Percentiles rank a stretch among this genome's conserved stretches.
Evolutionary conservation across 148 eudicot species (phyloP).

Genomic region (Cornus suecica): DNA sequence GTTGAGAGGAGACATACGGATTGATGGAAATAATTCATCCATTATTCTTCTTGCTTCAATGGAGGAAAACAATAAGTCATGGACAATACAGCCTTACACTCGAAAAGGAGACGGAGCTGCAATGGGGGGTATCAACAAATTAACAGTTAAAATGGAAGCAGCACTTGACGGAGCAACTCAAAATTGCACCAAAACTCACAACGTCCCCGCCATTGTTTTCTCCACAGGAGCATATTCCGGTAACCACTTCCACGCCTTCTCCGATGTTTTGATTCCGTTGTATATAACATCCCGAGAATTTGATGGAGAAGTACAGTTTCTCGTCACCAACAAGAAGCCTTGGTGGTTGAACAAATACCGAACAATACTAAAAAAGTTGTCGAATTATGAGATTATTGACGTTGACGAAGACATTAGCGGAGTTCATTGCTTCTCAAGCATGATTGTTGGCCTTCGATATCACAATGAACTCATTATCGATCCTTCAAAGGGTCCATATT

Average conservation of each 20-base stretch:
- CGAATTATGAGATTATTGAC: conserved; percentile 26
- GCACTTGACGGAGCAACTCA: too few species aligned
- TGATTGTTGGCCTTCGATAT: conserved; percentile 29
- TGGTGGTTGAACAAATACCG: conserved; percentile 18
- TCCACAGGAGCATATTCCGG: conserved; percentile 18
- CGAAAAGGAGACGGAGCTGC: conserved; percentile 19
- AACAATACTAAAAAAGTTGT: conserved; percentile 16
- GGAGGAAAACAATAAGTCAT: too few species aligned
- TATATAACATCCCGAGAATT: conserved; percentile 16
- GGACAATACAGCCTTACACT: conserved; percentile 21
- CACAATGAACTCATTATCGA: conserved; percentile 18
- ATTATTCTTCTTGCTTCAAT: conserved; percentile 20
- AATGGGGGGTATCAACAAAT: conserved; percentile 13
- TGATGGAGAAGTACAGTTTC: conserved; percentile 23
- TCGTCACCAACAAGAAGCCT: conserved; percentile 2
- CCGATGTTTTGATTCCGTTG: conserved; percentile 24
- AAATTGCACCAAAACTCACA: conserved; percentile 9
- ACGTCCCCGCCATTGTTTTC: conserved; percentile 17
- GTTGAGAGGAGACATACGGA: conserved; percentile 25
- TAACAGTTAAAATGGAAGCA: conserved; percentile 13
- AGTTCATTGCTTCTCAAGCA: conserved; percentile 22
- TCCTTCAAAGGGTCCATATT: conserved; percentile 10
- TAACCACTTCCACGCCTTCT: conserved; percentile 24
- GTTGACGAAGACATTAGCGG: conserved; percentile 12
- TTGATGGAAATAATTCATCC: conserved; percentile 33